phyloP scores from a whole-genome alignment of 176 grass and related monocot species.

The Aegilops tauschii region DNA sequence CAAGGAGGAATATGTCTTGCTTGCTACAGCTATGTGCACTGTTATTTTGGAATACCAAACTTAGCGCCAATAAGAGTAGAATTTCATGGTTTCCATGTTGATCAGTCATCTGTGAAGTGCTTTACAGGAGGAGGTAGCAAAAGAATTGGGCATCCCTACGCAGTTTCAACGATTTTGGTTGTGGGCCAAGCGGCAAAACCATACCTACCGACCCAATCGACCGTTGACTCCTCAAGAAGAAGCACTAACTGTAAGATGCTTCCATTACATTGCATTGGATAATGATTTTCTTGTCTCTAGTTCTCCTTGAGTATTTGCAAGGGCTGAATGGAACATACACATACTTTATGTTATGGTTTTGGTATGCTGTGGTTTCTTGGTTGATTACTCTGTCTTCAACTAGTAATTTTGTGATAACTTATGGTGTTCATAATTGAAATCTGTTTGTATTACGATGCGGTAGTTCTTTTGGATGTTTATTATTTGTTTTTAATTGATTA shows the following conservation, averaged over 20 bases:
- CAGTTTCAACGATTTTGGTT: constrained; percentile 95
- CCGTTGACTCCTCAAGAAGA: constrained; percentile 83
- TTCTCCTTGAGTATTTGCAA: neutral
- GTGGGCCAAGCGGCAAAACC: constrained; percentile 98
- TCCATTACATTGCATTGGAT: constrained; percentile 13
- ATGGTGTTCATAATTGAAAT: neutral
- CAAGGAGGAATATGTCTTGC: neutral
- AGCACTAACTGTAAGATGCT: constrained; percentile 78
- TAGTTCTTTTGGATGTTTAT: constrained; percentile 16
- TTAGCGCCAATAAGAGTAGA: constrained; percentile 11
- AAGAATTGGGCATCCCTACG: constrained; percentile 83
- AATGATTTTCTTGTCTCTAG: constrained; percentile 11
- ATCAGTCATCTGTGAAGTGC: constrained; percentile 58
- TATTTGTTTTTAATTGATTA: neutral
- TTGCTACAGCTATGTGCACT: neutral
- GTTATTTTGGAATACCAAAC: neutral
- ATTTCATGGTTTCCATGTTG: constrained; percentile 16
- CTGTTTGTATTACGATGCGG: neutral
- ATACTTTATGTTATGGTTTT: neutral
- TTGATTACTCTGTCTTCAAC: neutral
- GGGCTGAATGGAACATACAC: neutral
- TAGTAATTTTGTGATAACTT: neutral
- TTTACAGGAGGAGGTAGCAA: constrained; percentile 98
- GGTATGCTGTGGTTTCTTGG: neutral
- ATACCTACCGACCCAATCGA: constrained; percentile 92